Evolutionary conservation across 2,329 filamentous ascomycete species (phyloP).

Genomic region (Beauveria rudraprayagi): DNA sequence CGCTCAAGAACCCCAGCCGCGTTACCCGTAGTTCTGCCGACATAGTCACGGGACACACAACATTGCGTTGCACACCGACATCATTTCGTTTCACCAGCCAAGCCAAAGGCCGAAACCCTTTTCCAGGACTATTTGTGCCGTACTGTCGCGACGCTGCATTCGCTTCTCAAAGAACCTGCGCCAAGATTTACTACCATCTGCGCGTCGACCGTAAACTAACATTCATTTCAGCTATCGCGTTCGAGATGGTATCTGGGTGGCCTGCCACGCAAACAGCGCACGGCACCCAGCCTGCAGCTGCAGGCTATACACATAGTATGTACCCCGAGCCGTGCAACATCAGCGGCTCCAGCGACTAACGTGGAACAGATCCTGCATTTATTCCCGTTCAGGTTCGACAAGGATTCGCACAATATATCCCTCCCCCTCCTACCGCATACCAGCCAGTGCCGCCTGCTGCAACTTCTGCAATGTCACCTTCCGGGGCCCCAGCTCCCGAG

Average conservation of each 20-base stretch:
- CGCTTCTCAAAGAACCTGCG: not conserved
- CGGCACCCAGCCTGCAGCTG: conserved; percentile 29
- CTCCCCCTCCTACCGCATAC: conserved; percentile 28
- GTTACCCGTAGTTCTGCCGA: conserved; percentile 8
- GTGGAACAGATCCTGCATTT: conserved; percentile 42
- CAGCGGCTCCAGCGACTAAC: conserved; percentile 17
- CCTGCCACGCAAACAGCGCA: conserved; percentile 30
- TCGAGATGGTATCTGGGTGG: conserved; percentile 30
- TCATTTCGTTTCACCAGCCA: not conserved
- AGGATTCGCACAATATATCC: conserved; percentile 42
- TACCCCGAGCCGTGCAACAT: conserved; percentile 12
- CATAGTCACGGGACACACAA: conserved; percentile 7
- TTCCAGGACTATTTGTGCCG: not conserved
- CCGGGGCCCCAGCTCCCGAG: conserved; percentile 20
- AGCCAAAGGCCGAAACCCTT: not conserved
- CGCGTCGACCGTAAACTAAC: conserved; percentile 12
- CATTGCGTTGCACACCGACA: not conserved
- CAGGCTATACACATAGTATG: conserved; percentile 32
- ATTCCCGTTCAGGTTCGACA: conserved; percentile 56
- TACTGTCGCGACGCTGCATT: not conserved
- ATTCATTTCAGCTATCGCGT: conserved; percentile 6
- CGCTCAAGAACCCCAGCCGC: not conserved
- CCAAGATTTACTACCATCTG: not conserved
- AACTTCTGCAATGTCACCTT: conserved; percentile 15
- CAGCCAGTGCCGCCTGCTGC: conserved; percentile 13